Evolutionary conservation across 2,329 filamentous ascomycete species (phyloP).

Genomic region (Zasmidium citrigriseum): DNA sequence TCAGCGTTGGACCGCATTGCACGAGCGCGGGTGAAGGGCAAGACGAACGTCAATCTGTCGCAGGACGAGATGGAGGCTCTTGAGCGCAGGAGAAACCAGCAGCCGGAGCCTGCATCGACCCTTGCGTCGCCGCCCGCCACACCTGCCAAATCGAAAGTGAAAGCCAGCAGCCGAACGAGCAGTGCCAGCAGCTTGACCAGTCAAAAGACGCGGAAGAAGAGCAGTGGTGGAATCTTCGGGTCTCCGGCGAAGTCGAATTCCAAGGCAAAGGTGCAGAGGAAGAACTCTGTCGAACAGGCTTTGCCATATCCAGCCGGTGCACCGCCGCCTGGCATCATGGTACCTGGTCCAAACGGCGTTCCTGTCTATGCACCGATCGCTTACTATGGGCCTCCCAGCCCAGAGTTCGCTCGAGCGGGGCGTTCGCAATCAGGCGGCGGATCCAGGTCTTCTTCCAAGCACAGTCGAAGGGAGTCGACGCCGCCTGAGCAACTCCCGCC

Average conservation of each 20-base stretch:
- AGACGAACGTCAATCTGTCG: conserved; percentile 76
- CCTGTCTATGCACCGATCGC: conserved; percentile 43
- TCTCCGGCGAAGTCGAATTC: conserved; percentile 38
- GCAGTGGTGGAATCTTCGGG: conserved; percentile 34
- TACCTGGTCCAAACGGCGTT: conserved; percentile 51
- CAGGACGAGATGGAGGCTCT: conserved; percentile 79
- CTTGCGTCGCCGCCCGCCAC: conserved; percentile 35
- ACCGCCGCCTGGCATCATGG: conserved; percentile 47
- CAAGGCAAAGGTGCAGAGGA: conserved; percentile 34
- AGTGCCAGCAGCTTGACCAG: conserved; percentile 38
- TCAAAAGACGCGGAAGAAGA: conserved; percentile 37
- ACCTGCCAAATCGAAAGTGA: conserved; percentile 28
- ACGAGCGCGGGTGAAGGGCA: conserved; percentile 73
- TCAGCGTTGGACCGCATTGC: conserved; percentile 78
- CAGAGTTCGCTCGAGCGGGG: conserved; percentile 16
- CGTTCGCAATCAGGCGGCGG: conserved; percentile 2
- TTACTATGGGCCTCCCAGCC: conserved; percentile 31
- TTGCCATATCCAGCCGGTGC: conserved; percentile 19
- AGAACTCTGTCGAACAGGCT: conserved; percentile 28
- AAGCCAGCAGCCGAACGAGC: conserved; percentile 35
- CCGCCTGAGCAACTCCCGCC: conserved; percentile 29
- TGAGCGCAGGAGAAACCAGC: conserved; percentile 50
- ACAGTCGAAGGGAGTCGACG: conserved; percentile 33
- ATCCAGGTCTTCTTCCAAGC: conserved; percentile 27
- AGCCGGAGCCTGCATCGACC: conserved; percentile 28